Evolutionary conservation across 441 rosid species (phyloP).

Genomic region (Jatropha multifida): DNA sequence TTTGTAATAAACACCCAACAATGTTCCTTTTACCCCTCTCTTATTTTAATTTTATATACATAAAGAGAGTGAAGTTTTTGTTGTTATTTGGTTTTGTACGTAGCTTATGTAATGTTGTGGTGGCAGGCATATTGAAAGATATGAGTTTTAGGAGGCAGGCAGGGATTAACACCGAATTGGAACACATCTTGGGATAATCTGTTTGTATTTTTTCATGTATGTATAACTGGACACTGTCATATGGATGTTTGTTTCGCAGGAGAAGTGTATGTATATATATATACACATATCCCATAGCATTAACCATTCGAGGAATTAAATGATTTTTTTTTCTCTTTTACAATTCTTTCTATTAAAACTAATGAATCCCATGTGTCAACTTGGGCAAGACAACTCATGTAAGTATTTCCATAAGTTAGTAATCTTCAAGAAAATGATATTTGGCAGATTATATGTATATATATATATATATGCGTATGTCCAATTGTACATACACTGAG

Average conservation of each 20-base stretch:
- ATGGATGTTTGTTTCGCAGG: constrained; percentile 8
- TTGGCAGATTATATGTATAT: too few relatives aligned
- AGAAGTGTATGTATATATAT: not conserved
- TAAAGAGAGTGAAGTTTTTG: constrained; percentile 14
- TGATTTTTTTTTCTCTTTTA: not conserved
- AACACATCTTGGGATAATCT: constrained; percentile 4
- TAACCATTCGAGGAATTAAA: not conserved
- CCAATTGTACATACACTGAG: not conserved
- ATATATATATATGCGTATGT: not conserved
- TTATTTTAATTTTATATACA: not conserved
- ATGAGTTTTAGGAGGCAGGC: not conserved
- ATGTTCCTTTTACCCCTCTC: not conserved
- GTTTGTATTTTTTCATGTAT: constrained; percentile 5
- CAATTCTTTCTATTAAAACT: not conserved
- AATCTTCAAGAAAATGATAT: not conserved
- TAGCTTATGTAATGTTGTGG: constrained; percentile 2
- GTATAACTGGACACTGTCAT: not conserved
- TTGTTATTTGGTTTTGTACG: constrained; percentile 3
- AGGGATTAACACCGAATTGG: constrained; percentile 8
- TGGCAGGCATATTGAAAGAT: not conserved
- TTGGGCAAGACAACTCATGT: constrained; percentile 3
- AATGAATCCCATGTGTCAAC: not conserved
- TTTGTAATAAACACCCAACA: not conserved
- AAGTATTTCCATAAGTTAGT: not conserved
- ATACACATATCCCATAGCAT: constrained; percentile 11